A percentile compares a stretch with the other conserved stretches of the same genome.
phyloP scores from a whole-genome alignment of 805 yeast species.

The Cyberlindnera euphorbiae region DNA sequence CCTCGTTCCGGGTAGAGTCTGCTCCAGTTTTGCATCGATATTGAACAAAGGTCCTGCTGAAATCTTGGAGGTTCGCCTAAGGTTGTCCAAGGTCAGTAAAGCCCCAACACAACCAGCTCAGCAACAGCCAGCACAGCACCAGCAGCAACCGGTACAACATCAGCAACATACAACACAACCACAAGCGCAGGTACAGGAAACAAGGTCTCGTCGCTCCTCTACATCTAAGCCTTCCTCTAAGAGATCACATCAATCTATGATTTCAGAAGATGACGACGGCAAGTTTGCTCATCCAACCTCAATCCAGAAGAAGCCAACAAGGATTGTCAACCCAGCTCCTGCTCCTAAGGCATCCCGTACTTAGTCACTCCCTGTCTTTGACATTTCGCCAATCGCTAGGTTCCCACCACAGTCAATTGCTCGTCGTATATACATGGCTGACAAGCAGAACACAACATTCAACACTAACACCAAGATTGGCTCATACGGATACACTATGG shows the following conservation, averaged over 20 bases:
- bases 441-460: slow-evolving; percentile 14
- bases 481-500: slow-evolving; percentile 3
- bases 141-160: slow-evolving; percentile 2
- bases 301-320: slow-evolving; percentile 14
- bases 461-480: slow-evolving; percentile 9
- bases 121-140: slow-evolving; percentile 5
- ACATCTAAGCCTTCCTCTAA: slow-evolving; percentile 5
- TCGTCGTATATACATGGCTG: slow-evolving; percentile 25
- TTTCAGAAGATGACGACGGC: slow-evolving; percentile 16
- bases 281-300: slow-evolving; percentile 17
- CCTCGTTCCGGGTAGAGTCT: slow-evolving; percentile 51
- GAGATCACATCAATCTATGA: slow-evolving; percentile 19
- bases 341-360: slow-evolving; percentile 45
- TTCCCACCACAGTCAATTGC: slow-evolving; percentile 27
- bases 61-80: slow-evolving; percentile 53
- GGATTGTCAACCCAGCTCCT: slow-evolving; percentile 38
- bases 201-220: slow-evolving; percentile 10
- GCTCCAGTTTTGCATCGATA: slow-evolving; percentile 50
- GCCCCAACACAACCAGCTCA: slow-evolving; percentile 12
- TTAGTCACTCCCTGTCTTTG: slow-evolving; percentile 36
- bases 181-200: slow-evolving; percentile 7
- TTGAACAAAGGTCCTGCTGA: slow-evolving; percentile 35
- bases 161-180: slow-evolving; percentile 3
- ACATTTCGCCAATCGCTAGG: slow-evolving; percentile 19
- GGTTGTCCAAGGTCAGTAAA: slow-evolving; percentile 30